Evolutionary conservation across 768 basidiomycete species (phyloP).

Genomic region (Naganishia onofrii): DNA sequence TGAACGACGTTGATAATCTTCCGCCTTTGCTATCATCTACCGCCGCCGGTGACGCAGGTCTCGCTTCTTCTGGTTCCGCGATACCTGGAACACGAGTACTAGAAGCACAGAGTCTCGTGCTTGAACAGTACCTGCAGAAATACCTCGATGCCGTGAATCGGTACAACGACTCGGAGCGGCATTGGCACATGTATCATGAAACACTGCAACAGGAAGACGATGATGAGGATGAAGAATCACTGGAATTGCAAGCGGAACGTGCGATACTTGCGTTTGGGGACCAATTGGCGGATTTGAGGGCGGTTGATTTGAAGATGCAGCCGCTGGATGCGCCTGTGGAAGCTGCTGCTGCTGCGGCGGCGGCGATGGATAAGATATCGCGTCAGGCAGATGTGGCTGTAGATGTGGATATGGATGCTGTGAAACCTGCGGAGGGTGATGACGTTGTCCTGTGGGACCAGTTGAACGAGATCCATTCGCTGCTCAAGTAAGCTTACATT

Average conservation of each 20-base stretch:
- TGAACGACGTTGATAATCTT: conserved; percentile 19
- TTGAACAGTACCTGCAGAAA: not conserved
- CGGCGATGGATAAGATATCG: too few relatives aligned
- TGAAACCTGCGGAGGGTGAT: not conserved
- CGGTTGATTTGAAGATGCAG: conserved; percentile 13
- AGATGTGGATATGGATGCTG: conserved; percentile 10
- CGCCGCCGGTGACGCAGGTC: too few relatives aligned
- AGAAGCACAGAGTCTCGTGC: not conserved
- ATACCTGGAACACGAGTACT: not conserved
- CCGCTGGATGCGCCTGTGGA: not conserved
- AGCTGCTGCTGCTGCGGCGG: not conserved
- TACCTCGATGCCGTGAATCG: conserved; percentile 17
- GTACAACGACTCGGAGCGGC: conserved; percentile 4
- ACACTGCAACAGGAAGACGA: not conserved
- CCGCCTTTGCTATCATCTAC: not conserved
- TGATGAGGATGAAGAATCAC: not conserved
- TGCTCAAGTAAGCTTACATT: not conserved
- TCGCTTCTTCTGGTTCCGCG: too few relatives aligned
- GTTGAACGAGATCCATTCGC: not conserved
- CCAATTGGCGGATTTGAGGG: conserved; percentile 3
- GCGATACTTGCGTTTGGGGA: conserved; percentile 7
- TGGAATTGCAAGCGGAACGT: conserved; percentile 5
- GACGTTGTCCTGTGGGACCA: conserved; percentile 9
- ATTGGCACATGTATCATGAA: not conserved
- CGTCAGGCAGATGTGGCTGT: too few relatives aligned